Evolutionary conservation across 129 eudicot genomes (phyloP).

Genomic region (Pseudognaphalium luteoalbum): DNA sequence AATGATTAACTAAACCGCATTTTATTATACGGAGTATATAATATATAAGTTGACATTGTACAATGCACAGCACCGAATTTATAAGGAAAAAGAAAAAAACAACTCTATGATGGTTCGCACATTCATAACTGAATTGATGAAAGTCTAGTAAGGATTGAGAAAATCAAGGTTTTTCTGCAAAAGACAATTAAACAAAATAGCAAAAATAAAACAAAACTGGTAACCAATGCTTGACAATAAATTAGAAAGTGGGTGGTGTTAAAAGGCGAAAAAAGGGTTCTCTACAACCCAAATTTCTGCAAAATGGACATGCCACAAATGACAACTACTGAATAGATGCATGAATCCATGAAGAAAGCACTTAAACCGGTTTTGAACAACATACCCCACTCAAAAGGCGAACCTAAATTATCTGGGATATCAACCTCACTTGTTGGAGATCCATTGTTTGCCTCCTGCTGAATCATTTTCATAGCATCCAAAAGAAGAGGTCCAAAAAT

Average conservation of each 20-base stretch:
- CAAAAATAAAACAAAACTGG: constrained; percentile 2
- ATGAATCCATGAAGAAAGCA: constrained; percentile 74
- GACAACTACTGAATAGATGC: constrained; percentile 56
- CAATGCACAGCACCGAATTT: not conserved
- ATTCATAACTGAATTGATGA: not conserved
- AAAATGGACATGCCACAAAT: constrained; percentile 58
- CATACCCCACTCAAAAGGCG: constrained; percentile 65
- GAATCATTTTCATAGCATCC: constrained; percentile 30
- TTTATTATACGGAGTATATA: no score
- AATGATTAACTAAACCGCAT: no score
- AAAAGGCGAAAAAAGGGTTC: not conserved
- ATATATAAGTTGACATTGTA: no score
- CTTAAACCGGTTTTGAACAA: constrained; percentile 48
- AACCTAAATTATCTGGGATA: constrained; percentile 47
- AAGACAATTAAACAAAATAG: not conserved
- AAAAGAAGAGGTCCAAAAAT: constrained; percentile 49
- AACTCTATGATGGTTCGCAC: not conserved
- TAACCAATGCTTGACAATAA: not conserved
- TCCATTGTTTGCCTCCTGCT: constrained; percentile 2
- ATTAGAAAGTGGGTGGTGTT: not conserved
- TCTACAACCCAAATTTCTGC: constrained; percentile 46
- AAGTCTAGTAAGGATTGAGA: not conserved
- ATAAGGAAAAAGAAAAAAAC: not conserved
- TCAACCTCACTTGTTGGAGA: constrained; percentile 30
- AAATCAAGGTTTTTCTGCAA: not conserved